phyloP scores from a whole-genome alignment of 192 early-diverging fungal genomes.

The Phlyctochytrium planicorne region DNA sequence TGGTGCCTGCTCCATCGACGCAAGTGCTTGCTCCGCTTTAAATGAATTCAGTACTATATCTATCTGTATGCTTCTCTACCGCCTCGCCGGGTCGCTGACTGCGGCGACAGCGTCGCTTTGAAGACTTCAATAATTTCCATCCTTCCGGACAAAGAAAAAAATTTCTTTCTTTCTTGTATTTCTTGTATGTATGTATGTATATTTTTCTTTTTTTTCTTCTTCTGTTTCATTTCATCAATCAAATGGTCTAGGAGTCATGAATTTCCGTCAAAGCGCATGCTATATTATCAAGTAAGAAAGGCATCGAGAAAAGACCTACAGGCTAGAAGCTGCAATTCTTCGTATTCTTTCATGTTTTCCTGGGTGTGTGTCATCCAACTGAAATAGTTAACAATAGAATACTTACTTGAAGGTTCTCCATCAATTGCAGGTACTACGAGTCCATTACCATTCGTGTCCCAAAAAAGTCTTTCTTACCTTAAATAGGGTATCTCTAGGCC shows the following conservation, averaged over 20 bases:
- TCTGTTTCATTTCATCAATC: too few species aligned
- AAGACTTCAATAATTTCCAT: too few species aligned
- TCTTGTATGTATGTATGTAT: too few species aligned
- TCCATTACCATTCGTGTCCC: not conserved
- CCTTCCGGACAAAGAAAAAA: too few species aligned
- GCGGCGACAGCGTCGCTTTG: too few species aligned
- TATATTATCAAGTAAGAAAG: not conserved
- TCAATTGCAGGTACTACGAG: constrained; percentile 44
- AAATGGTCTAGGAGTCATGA: too few species aligned
- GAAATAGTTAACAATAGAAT: not conserved
- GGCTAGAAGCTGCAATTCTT: constrained; percentile 45
- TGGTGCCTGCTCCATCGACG: constrained; percentile 29
- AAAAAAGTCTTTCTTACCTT: constrained; percentile 1
- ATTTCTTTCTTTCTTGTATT: too few species aligned
- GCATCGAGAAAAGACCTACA: constrained; percentile 9
- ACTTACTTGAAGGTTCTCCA: constrained; percentile 38
- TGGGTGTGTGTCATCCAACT: too few species aligned
- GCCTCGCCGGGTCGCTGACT: too few species aligned
- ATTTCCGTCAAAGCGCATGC: constrained; percentile 33
- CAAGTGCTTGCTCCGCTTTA: constrained; percentile 46
- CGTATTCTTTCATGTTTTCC: constrained; percentile 52
- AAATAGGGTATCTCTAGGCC: constrained; percentile 49
- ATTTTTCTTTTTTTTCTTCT: too few species aligned
- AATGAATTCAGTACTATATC: too few species aligned
- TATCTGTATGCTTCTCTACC: too few species aligned